Conservation (phyloP, 331 rosid species). For the Malus hybrid region DNA sequence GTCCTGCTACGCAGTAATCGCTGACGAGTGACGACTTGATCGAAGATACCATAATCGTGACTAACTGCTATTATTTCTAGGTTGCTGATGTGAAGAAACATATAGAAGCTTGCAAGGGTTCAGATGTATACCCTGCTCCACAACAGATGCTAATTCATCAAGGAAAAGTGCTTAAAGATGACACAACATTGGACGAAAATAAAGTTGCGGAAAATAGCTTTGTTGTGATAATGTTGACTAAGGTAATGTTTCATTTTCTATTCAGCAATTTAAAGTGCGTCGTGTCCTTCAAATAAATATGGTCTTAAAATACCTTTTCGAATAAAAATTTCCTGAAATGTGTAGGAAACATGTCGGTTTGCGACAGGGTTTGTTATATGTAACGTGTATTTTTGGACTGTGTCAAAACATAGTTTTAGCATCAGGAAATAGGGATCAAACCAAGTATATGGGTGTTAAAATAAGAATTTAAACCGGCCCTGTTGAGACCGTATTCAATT, state of each 20-base stretch:
- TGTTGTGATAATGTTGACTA: slow-evolving; percentile 82
- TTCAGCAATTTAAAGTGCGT: neutral
- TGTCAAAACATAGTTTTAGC: neutral
- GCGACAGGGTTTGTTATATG: neutral
- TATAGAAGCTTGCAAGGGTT: slow-evolving; percentile 71
- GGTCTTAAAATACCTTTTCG: no score
- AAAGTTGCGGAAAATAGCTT: slow-evolving; percentile 84
- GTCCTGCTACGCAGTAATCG: neutral
- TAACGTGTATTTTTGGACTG: neutral
- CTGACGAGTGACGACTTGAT: neutral
- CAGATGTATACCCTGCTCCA: slow-evolving; percentile 69
- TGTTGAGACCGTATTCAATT: neutral
- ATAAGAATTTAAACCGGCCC: neutral
- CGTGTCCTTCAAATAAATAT: no score
- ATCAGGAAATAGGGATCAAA: neutral
- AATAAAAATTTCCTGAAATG: neutral
- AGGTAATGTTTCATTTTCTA: slow-evolving; percentile 32
- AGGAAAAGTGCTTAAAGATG: slow-evolving; percentile 84
- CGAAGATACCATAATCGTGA: neutral
- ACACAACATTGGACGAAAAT: slow-evolving; percentile 69
- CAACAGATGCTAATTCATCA: slow-evolving; percentile 94
- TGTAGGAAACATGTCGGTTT: neutral
- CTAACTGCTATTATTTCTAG: slow-evolving; percentile 26
- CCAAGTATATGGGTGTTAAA: no score
- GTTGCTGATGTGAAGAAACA: slow-evolving; percentile 78